A percentile compares a stretch with the other conserved stretches of the same genome.
These are phyloP conservation scores for Erysimum cheiri DNA, from an alignment of 441 rosid genomes.

Conservation along the genomic window DNA sequence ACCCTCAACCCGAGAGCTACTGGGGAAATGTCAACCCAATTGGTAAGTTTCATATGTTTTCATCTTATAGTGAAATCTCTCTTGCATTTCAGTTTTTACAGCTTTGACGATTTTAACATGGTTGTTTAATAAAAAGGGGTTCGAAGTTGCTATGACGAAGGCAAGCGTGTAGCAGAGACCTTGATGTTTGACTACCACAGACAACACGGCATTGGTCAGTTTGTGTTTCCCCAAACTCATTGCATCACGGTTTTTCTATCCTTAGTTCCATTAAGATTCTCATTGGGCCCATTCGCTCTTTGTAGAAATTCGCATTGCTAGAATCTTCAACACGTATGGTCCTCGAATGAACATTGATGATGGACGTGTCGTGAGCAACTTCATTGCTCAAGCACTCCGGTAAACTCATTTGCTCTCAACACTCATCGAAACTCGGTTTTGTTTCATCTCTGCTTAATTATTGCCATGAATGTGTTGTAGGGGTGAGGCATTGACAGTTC, in stretches of 20 bases:
- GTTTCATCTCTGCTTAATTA: not conserved
- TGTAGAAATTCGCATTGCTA: constrained; percentile 70
- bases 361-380: constrained; percentile 76
- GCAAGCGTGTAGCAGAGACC: constrained; percentile 86
- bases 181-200: constrained; percentile 88
- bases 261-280: constrained; percentile 6
- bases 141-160: constrained; percentile 77
- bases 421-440: not conserved
- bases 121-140: constrained; percentile 51
- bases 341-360: constrained; percentile 75
- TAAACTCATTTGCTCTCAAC: constrained; percentile 10
- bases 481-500: constrained; percentile 71
- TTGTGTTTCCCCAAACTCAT: not conserved
- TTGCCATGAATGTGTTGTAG: constrained; percentile 8
- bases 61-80: not conserved
- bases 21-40: constrained; percentile 88
- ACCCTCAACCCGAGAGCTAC: constrained; percentile 72
- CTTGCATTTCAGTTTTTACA: not conserved
- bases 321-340: constrained; percentile 79
- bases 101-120: constrained; percentile 5
- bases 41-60: constrained; percentile 44
- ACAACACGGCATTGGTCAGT: constrained; percentile 78
- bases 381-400: constrained; percentile 77
- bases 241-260: not conserved
- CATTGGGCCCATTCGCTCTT: not conserved